These are phyloP conservation scores for Nemania bipapillata DNA, from an alignment of 2,329 filamentous ascomycete species.

Conservation along the genomic window DNA sequence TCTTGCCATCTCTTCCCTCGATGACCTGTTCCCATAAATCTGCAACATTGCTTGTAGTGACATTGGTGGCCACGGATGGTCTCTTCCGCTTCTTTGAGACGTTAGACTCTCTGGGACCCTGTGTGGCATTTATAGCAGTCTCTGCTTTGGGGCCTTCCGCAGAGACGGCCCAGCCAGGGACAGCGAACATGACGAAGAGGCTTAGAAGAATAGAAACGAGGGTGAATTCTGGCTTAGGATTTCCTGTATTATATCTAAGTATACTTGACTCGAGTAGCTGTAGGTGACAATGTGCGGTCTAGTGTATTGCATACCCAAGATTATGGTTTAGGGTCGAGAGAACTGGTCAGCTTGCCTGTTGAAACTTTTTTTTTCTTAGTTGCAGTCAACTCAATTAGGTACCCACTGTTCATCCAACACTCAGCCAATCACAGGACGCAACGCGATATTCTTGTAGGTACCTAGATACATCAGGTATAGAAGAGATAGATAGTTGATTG, in stretches of 20 bases:
- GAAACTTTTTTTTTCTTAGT: slow-evolving; percentile 41
- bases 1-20: slow-evolving; percentile 67
- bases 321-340: slow-evolving; percentile 4
- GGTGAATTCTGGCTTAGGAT: not conserved
- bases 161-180: slow-evolving; percentile 90
- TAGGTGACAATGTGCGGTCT: not conserved
- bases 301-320: not conserved
- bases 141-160: slow-evolving; percentile 77
- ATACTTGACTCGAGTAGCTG: not conserved
- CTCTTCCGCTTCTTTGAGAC: slow-evolving; percentile 68
- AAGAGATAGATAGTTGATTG: not conserved
- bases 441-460: not conserved
- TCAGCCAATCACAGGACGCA: slow-evolving; percentile 9
- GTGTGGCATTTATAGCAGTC: slow-evolving; percentile 53
- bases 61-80: slow-evolving; percentile 54
- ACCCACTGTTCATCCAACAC: not conserved
- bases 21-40: slow-evolving; percentile 83
- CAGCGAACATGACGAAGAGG: slow-evolving; percentile 60
- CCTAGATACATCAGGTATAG: too few relatives aligned
- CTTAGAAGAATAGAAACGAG: not conserved
- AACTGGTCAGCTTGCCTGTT: not conserved
- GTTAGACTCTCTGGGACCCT: slow-evolving; percentile 43
- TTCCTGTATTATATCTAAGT: not conserved
- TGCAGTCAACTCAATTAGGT: not conserved
- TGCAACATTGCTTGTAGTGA: slow-evolving; percentile 77